Conservation (phyloP, 176 grass and related monocot genomes). For the Lolium perenne region DNA sequence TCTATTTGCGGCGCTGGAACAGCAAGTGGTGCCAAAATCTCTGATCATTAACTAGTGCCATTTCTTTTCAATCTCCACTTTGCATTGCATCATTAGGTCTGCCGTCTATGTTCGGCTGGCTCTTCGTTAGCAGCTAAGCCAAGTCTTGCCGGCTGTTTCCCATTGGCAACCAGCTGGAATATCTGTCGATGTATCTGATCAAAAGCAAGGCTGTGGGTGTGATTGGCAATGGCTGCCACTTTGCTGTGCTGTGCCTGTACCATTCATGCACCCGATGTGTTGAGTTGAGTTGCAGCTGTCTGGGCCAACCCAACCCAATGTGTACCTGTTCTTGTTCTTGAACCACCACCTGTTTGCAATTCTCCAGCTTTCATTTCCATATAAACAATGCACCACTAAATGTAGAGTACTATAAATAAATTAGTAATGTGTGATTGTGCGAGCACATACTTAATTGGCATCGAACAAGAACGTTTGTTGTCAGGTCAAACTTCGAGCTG, state of each 20-base stretch:
- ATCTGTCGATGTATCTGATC: background rate
- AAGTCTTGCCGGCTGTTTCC: constrained; percentile 23
- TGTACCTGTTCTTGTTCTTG: background rate
- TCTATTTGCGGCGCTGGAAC: background rate
- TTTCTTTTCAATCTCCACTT: background rate
- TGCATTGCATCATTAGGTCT: background rate
- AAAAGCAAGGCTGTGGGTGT: background rate
- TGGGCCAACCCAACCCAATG: background rate
- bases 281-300: constrained; percentile 20
- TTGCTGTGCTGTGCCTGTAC: background rate
- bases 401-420: background rate
- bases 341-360: background rate
- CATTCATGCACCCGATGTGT: background rate
- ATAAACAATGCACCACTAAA: background rate
- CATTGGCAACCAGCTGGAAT: constrained; percentile 34
- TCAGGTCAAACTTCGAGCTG: constrained; percentile 43
- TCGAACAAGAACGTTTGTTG: constrained; percentile 10
- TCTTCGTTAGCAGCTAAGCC: background rate
- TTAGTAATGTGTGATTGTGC: background rate
- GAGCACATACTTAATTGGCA: background rate
- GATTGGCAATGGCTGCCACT: constrained; percentile 11
- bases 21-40: constrained; percentile 23
- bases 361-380: constrained; percentile 20
- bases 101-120: background rate
- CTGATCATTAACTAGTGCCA: background rate